These are phyloP conservation scores for Solanum phureja DNA, from an alignment of 257 asterid species.

Conservation along the genomic window DNA sequence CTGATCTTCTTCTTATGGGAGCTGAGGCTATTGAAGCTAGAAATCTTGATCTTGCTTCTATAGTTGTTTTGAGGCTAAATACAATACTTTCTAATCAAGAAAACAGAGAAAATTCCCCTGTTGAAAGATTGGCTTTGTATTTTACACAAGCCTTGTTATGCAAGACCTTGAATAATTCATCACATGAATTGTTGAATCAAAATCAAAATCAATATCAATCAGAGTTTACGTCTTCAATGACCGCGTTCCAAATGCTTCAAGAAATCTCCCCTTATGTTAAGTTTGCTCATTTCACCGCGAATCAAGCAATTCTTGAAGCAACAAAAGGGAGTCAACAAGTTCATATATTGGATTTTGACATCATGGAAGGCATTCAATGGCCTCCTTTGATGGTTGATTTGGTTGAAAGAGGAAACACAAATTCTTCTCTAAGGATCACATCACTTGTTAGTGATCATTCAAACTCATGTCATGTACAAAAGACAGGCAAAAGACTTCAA, in stretches of 20 bases:
- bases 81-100: constrained; percentile 15
- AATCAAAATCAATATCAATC: background rate
- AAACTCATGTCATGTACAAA: background rate
- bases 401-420: constrained; percentile 2
- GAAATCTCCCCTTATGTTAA: constrained; percentile 29
- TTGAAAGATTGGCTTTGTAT: constrained; percentile 20
- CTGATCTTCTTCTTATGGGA: constrained; percentile 21
- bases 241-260: constrained; percentile 27
- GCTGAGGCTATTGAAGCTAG: constrained; percentile 33
- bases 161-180: background rate
- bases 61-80: constrained; percentile 12
- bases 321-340: constrained; percentile 12
- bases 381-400: constrained; percentile 32
- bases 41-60: constrained; percentile 14
- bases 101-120: background rate
- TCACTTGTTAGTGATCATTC: constrained; percentile 7
- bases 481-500: constrained; percentile 18
- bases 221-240: background rate
- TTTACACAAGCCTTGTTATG: constrained; percentile 20
- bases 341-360: constrained; percentile 31
- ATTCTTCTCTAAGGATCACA: constrained; percentile 27
- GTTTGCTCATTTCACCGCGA: constrained; percentile 39
- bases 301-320: constrained; percentile 32
- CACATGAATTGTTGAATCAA: background rate
- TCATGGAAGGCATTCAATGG: constrained; percentile 39